Percentiles rank a stretch among this genome's conserved stretches.
Evolutionary conservation across 768 basidiomycete genomes (phyloP).

Genomic region (Heimioporus sp.): DNA sequence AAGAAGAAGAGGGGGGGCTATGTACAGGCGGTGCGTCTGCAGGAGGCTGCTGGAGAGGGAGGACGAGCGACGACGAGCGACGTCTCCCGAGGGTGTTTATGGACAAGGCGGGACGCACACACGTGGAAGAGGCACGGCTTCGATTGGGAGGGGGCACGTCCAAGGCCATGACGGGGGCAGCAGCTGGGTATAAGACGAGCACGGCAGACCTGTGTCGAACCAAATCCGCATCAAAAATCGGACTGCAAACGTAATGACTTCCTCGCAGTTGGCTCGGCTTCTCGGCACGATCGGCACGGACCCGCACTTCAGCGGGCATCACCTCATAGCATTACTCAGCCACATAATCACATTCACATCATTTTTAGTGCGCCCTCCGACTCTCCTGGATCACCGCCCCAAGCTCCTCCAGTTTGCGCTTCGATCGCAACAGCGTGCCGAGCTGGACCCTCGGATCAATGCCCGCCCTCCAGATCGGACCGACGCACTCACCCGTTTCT

Average conservation of each 20-base stretch:
- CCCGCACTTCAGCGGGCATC: not conserved
- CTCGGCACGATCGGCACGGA: constrained; percentile 14
- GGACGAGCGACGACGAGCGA: constrained; percentile 49
- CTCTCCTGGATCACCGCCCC: constrained; percentile 89
- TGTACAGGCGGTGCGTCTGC: not conserved
- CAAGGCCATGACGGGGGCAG: constrained; percentile 25
- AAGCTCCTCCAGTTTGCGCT: constrained; percentile 98
- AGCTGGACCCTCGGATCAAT: constrained; percentile 48
- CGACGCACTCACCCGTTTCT: constrained; percentile 92
- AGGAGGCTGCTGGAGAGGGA: constrained; percentile 26
- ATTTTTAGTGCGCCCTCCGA: constrained; percentile 61
- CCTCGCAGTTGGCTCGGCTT: constrained; percentile 9
- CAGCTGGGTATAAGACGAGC: constrained; percentile 2
- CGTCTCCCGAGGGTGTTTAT: constrained; percentile 53
- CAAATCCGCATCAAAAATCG: constrained; percentile 18
- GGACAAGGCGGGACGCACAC: constrained; percentile 51
- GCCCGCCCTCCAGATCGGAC: constrained; percentile 30
- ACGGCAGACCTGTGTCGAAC: constrained; percentile 2
- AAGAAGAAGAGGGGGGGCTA: constrained; percentile 7
- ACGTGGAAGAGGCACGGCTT: constrained; percentile 59
- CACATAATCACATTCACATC: not conserved
- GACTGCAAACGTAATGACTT: constrained; percentile 20
- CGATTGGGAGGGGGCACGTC: constrained; percentile 44
- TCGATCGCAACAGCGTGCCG: constrained; percentile 96
- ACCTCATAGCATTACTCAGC: constrained; percentile 13